Conservation (phyloP, 768 basidiomycete species). For the Naganishia randhawae region DNA sequence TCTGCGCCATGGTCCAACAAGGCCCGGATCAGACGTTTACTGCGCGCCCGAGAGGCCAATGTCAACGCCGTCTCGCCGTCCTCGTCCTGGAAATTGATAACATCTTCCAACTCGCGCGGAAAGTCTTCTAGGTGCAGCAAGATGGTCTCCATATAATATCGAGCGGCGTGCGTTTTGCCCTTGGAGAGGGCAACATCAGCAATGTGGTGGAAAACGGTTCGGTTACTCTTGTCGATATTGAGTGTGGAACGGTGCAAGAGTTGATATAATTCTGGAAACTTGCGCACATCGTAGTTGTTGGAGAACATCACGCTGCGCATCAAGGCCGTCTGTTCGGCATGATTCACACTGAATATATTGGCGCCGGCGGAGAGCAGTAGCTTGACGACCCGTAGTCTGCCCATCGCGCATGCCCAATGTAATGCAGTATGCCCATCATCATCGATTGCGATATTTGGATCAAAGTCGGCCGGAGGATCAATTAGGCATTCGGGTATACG, state of each 20-base stretch:
- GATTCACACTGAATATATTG: conserved; percentile 94
- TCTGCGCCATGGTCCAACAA: conserved; percentile 95
- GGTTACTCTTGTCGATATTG: conserved; percentile 96
- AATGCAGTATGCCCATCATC: conserved; percentile 95
- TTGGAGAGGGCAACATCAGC: conserved; percentile 97
- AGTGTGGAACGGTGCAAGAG: conserved; percentile 94
- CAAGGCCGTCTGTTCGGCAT: conserved; percentile 89
- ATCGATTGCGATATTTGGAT: conserved; percentile 93
- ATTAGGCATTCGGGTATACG: conserved; percentile 84
- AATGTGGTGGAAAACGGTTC: conserved; percentile 96
- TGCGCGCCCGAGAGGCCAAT: conserved; percentile 89
- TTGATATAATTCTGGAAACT: conserved; percentile 96
- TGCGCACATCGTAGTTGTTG: conserved; percentile 98
- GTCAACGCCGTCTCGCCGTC: conserved; percentile 97
- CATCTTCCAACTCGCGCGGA: conserved; percentile 91
- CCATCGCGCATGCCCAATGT: conserved; percentile 99
- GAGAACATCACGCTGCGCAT: conserved; percentile 99
- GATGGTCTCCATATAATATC: conserved; percentile 98
- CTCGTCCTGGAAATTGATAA: conserved; percentile 98
- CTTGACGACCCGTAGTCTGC: conserved; percentile 91
- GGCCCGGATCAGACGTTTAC: conserved; percentile 89
- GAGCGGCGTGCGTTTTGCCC: conserved; percentile 92
- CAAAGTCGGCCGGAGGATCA: conserved; percentile 81
- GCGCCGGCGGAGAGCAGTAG: conserved; percentile 87
- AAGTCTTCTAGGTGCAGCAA: conserved; percentile 81